Evolutionary conservation across 495 filamentous ascomycete genomes (phyloP).

Genomic region (Pyrenopolyporus hunteri): DNA sequence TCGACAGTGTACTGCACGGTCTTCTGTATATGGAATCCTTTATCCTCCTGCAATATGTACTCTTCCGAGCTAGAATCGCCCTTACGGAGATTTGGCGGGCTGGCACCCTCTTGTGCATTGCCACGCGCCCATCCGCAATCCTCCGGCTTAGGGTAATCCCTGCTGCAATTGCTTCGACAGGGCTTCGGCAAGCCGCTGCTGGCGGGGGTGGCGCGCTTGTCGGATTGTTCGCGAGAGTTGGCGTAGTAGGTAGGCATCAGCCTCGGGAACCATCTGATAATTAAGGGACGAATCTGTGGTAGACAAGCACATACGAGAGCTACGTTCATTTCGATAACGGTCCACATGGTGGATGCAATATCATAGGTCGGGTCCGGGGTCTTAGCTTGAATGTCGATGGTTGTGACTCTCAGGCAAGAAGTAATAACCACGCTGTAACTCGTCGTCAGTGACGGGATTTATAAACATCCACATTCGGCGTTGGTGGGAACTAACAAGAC

Average conservation of each 20-base stretch:
- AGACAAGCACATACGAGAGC: conserved; percentile 58
- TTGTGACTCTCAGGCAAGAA: conserved; percentile 40
- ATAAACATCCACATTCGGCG: not conserved
- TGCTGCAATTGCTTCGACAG: conserved; percentile 9
- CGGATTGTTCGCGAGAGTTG: conserved; percentile 17
- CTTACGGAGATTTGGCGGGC: conserved; percentile 15
- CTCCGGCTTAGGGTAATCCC: conserved; percentile 8
- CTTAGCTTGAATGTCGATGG: conserved; percentile 38
- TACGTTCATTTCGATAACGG: conserved; percentile 53
- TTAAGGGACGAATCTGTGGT: conserved; percentile 42
- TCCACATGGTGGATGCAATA: conserved; percentile 54
- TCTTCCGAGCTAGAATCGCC: conserved; percentile 29
- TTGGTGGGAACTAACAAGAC: conserved; percentile 44
- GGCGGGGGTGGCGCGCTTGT: conserved; percentile 6
- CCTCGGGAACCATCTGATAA: conserved; percentile 37
- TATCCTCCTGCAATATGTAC: conserved; percentile 31
- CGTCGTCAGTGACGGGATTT: conserved; percentile 5
- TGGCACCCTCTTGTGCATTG: conserved; percentile 6
- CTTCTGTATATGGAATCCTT: conserved; percentile 35
- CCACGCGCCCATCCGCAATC: conserved; percentile 23
- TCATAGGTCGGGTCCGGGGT: conserved; percentile 39
- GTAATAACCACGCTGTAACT: conserved; percentile 39
- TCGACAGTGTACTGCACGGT: conserved; percentile 41
- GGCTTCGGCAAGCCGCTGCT: conserved; percentile 13
- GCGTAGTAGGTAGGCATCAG: conserved; percentile 28